A percentile compares a stretch with the other conserved stretches of the same genome.
These are phyloP conservation scores for Penicillium sp. DNA, from an alignment of 2,329 filamentous ascomycete species.

Conservation along the genomic window DNA sequence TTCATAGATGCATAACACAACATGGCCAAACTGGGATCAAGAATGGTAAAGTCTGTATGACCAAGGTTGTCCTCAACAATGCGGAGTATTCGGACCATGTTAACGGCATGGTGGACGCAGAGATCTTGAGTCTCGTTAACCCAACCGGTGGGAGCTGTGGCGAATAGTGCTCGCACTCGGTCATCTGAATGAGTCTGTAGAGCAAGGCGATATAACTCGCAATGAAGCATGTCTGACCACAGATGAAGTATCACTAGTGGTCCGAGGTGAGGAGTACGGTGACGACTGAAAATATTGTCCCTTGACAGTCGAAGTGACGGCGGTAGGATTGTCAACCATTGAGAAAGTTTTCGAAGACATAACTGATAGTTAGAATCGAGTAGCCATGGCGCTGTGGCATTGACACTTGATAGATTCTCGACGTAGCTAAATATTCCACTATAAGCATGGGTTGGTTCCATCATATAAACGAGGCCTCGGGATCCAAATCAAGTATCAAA, in stretches of 20 bases:
- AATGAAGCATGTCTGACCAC: not conserved
- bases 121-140: not conserved
- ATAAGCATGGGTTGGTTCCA: too few relatives aligned
- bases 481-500: too few relatives aligned
- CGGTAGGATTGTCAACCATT: not conserved
- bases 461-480: too few relatives aligned
- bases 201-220: not conserved
- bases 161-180: not conserved
- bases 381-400: not conserved
- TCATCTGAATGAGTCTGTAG: not conserved
- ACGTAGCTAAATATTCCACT: too few relatives aligned
- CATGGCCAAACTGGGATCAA: not conserved
- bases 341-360: not conserved
- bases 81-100: not conserved
- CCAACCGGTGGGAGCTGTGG: not conserved
- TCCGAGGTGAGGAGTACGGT: not conserved
- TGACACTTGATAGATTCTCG: not conserved
- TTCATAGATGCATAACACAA: not conserved
- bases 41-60: not conserved
- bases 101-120: not conserved
- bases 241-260: not conserved
- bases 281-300: not conserved
- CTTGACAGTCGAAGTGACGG: not conserved
- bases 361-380: not conserved
- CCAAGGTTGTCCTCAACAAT: not conserved